Base-by-base conservation (phyloP, 2,329 filamentous ascomycete genomes). In the Ophiostoma tasmaniense region DNA sequence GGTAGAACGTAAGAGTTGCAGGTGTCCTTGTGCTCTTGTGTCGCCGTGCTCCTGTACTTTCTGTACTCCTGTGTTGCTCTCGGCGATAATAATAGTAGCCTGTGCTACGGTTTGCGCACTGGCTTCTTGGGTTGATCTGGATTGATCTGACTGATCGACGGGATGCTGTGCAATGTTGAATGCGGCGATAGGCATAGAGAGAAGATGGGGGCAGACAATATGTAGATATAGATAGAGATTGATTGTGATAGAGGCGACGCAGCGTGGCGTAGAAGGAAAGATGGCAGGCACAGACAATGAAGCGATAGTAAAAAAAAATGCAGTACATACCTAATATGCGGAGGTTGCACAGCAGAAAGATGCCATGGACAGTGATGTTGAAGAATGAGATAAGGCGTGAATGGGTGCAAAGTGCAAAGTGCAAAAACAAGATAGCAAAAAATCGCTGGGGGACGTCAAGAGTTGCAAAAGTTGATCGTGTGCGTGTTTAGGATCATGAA, bases 41-140 rank as follows among this genome's bases (percentile, higher is more conserved):
- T 11, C 13, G 3, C 10, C 28, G 52, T 59, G 52, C 25, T 59
- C 37, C 10, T 39, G 37, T 39, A 14, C 13, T 39, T 33, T 33
- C 33, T 5, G 33, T 33, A 33, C 33, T 33, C 39, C 39, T 20
- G 17, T 64, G 59, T 61, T 33, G 14, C 33, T 14, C 4, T 37
- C 61, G 20, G 61, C 33, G 61, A 64, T 64, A 64, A 64, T 22
- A 37, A 64, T 64, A 64, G 61, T 33, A 37, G 33, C 33, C 25
- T 37, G 33, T 64, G 30, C 20, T 17, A 10, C 8, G 17, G 33
- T 22, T 17, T 64, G 59, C 35, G 33, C 22, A 3, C 61, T 55
- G 33, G 7, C n/a, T 39, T 7, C 17, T n/a, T 45, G 42, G 42
- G 20, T 8, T 45, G 42, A 20, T 45, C 42, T 42, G 39, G 1